phyloP scores from a whole-genome alignment of 2,329 filamentous ascomycete species.

The Aphanoascus verrucosus region DNA sequence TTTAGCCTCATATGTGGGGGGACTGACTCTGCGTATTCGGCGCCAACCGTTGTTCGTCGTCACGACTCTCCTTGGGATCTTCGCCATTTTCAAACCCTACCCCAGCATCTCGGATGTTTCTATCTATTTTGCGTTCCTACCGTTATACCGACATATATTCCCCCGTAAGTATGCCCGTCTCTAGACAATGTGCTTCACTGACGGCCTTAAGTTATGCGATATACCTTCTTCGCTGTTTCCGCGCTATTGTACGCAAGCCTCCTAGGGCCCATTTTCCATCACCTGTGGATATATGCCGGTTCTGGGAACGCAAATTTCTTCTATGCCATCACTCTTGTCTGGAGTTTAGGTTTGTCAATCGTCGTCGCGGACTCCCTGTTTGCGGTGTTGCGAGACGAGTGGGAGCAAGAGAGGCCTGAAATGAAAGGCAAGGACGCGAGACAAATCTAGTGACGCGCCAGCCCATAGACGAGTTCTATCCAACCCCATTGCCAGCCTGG shows the following conservation, averaged over 20 bases:
- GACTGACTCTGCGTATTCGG: conserved; percentile 69
- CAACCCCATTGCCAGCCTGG: neutral
- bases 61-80: conserved; percentile 74
- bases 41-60: conserved; percentile 79
- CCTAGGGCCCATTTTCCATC: conserved; percentile 87
- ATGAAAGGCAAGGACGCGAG: conserved; percentile 78
- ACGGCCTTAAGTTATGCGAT: conserved; percentile 62
- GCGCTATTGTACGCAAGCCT: conserved; percentile 79
- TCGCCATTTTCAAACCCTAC: conserved; percentile 94
- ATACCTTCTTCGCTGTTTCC: conserved; percentile 75
- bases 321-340: conserved; percentile 97
- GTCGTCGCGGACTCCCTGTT: conserved; percentile 81
- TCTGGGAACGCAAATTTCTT: conserved; percentile 99
- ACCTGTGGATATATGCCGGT: conserved; percentile 96
- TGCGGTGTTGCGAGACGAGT: conserved; percentile 80
- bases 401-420: conserved; percentile 84
- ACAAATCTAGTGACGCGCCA: conserved; percentile 53
- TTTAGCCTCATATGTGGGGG: conserved; percentile 77
- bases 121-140: conserved; percentile 70
- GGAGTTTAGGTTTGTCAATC: conserved; percentile 81
- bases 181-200: conserved; percentile 17
- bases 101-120: conserved; percentile 85
- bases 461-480: neutral
- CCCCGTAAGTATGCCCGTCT: conserved; percentile 47
- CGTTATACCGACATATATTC: conserved; percentile 83